These are phyloP conservation scores for Pyrus hybrid DNA, from an alignment of 331 rosid species.

Conservation along the genomic window DNA sequence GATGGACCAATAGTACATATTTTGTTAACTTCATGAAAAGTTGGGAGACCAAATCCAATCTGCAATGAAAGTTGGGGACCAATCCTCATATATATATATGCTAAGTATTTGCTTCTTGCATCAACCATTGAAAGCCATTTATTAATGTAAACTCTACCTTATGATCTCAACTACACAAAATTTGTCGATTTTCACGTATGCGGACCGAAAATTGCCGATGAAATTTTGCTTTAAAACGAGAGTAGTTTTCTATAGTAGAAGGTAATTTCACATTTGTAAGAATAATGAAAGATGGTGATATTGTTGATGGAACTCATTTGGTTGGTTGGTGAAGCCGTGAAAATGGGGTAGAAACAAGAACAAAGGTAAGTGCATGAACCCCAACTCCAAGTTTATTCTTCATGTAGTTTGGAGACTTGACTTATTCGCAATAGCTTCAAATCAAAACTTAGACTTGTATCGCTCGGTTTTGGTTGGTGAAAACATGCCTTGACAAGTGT, in stretches of 20 bases:
- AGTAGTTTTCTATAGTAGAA: too few relatives aligned
- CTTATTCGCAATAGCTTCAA: slow-evolving; percentile 3
- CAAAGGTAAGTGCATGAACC: slow-evolving; percentile 6
- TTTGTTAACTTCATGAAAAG: too few relatives aligned
- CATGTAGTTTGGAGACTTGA: slow-evolving; percentile 18
- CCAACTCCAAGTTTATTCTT: background rate
- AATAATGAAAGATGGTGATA: background rate
- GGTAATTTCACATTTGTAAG: background rate
- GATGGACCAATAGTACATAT: background rate
- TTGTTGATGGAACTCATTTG: background rate
- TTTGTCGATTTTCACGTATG: background rate
- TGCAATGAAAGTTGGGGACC: background rate
- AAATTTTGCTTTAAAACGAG: background rate
- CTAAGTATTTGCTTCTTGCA: background rate
- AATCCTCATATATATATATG: background rate
- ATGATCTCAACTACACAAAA: background rate
- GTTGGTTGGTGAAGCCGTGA: slow-evolving; percentile 15
- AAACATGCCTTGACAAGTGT: background rate
- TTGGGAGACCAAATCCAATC: too few relatives aligned
- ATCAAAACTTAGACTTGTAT: background rate
- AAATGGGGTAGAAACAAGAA: slow-evolving; percentile 20
- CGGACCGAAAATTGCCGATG: background rate
- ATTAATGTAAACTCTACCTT: background rate
- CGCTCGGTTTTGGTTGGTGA: slow-evolving; percentile 22
- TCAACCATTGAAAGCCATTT: background rate